Percentiles rank a stretch among this genome's conserved stretches.
These are phyloP conservation scores for Laburnicola sp. DNA, from an alignment of 2,329 filamentous ascomycete genomes.

Conservation along the genomic window DNA sequence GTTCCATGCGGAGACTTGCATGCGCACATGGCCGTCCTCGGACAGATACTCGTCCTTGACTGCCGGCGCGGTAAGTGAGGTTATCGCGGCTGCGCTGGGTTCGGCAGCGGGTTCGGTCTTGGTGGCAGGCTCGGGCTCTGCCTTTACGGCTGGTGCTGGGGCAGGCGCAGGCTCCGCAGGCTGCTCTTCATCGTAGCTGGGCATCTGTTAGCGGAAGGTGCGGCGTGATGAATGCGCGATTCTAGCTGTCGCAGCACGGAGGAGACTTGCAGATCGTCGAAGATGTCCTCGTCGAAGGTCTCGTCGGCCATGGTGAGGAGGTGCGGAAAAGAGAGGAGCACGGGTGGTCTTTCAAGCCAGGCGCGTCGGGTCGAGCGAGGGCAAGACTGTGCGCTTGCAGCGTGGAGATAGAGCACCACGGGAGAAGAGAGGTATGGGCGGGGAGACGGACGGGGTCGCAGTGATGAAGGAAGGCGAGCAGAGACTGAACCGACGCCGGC, in stretches of 20 bases:
- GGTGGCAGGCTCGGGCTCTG: constrained; percentile 24
- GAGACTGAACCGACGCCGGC: constrained; percentile 27
- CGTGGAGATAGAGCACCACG: background rate
- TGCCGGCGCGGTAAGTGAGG: constrained; percentile 19
- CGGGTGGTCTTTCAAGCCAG: background rate
- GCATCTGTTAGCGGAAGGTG: constrained; percentile 24
- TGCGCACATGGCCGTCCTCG: constrained; percentile 28
- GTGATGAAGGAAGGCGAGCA: constrained; percentile 9
- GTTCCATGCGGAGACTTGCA: constrained; percentile 35
- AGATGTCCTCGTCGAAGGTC: constrained; percentile 90
- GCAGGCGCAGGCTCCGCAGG: constrained; percentile 33
- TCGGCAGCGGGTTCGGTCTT: constrained; percentile 23
- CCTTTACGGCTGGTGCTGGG: constrained; percentile 23
- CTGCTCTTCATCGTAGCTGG: constrained; percentile 47
- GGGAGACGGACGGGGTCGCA: background rate
- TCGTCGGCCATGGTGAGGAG: constrained; percentile 71
- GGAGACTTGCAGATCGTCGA: constrained; percentile 81
- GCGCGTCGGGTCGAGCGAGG: constrained; percentile 6
- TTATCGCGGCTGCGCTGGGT: constrained; percentile 21
- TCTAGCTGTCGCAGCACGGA: background rate
- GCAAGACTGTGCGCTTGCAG: background rate
- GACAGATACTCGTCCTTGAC: constrained; percentile 25
- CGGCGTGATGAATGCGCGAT: background rate
- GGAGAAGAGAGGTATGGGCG: background rate
- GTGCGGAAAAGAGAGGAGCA: constrained; percentile 1